These are phyloP conservation scores for Paraglomus occultum DNA, from an alignment of 192 early-diverging fungal genomes.

Conservation along the genomic window DNA sequence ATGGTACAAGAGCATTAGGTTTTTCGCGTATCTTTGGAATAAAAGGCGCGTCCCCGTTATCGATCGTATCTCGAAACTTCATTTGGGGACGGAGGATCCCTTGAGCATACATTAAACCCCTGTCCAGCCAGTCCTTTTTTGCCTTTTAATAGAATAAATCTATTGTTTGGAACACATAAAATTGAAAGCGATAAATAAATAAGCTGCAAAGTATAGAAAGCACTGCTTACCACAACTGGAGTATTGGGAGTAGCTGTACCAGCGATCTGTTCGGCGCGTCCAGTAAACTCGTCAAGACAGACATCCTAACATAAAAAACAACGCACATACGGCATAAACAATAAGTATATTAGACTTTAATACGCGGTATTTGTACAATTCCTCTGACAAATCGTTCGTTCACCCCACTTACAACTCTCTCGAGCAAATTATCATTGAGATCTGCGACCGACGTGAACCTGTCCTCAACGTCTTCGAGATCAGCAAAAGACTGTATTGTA, in stretches of 20 bases:
- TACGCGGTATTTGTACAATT: not conserved
- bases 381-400: not conserved
- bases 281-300: slow-evolving; percentile 69
- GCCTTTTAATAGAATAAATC: not conserved
- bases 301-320: slow-evolving; percentile 57
- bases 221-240: slow-evolving; percentile 45
- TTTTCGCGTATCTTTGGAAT: slow-evolving; percentile 79
- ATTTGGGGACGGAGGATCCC: slow-evolving; percentile 86
- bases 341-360: not conserved
- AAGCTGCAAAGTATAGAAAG: not conserved
- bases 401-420: slow-evolving; percentile 62
- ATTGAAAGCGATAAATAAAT: not conserved
- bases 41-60: slow-evolving; percentile 83
- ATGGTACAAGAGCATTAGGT: slow-evolving; percentile 74
- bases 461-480: slow-evolving; percentile 66
- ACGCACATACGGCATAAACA: not conserved
- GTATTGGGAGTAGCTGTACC: slow-evolving; percentile 42
- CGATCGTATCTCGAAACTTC: slow-evolving; percentile 79
- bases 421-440: slow-evolving; percentile 76
- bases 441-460: slow-evolving; percentile 67
- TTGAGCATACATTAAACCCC: slow-evolving; percentile 62
- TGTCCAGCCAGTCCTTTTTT: slow-evolving; percentile 42
- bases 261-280: slow-evolving; percentile 40
- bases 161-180: not conserved
- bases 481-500: slow-evolving; percentile 34